Evolutionary conservation across 345 rosid genomes (phyloP).

Genomic region (Gossypium arboreum): DNA sequence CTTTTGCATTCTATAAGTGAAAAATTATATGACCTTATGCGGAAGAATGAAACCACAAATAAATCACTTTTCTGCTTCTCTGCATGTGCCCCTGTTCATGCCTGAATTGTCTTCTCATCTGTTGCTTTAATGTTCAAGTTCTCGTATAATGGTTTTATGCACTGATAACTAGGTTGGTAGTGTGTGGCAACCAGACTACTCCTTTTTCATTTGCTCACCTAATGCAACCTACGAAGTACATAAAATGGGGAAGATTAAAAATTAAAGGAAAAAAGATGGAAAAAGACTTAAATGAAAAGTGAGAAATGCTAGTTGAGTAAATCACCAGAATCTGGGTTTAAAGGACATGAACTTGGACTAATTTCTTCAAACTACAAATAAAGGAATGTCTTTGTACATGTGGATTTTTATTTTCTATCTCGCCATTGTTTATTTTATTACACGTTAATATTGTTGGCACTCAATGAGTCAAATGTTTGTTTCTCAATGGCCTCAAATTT

Average conservation of each 20-base stretch:
- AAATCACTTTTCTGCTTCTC: not conserved
- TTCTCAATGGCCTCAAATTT: not conserved
- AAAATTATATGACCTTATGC: not conserved
- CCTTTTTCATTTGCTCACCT: not conserved
- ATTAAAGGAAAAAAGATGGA: not conserved
- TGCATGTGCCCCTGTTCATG: not conserved
- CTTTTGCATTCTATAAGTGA: not conserved
- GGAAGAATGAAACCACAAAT: not conserved
- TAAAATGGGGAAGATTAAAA: not conserved
- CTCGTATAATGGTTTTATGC: not conserved
- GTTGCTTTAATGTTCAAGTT: slow-evolving; percentile 6
- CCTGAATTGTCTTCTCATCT: not conserved
- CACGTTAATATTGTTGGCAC: not conserved
- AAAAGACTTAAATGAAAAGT: not conserved
- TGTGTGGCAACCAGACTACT: not conserved
- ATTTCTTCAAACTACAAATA: not conserved
- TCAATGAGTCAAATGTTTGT: not conserved
- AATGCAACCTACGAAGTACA: not conserved
- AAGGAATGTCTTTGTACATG: not conserved
- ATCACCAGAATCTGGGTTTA: not conserved
- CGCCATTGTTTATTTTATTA: not conserved
- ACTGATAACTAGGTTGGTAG: not conserved
- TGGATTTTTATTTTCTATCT: not conserved
- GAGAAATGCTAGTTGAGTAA: not conserved
- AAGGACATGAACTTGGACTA: not conserved